A percentile compares a stretch with the other conserved stretches of the same genome.
Evolutionary conservation across 371 early-diverging fungal species (phyloP).

Genomic region (Mortierella sp.): DNA sequence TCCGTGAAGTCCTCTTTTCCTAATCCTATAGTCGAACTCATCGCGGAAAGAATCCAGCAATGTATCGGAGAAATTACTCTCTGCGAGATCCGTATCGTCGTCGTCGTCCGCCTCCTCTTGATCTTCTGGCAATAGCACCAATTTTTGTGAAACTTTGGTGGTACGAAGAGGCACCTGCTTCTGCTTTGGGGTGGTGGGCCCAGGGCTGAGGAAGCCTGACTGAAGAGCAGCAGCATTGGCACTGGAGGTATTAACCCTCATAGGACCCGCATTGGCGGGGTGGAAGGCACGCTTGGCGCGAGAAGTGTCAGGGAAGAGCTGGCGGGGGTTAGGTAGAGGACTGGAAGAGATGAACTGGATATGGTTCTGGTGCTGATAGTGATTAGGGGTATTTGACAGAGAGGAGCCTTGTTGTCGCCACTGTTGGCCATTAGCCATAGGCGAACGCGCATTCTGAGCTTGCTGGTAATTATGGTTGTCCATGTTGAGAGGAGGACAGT

Average conservation of each 20-base stretch:
- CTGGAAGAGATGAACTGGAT: constrained; percentile 48
- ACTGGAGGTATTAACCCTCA: constrained; percentile 45
- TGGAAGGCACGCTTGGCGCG: constrained; percentile 51
- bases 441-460: constrained; percentile 22
- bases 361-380: constrained; percentile 46
- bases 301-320: constrained; percentile 42
- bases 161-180: constrained; percentile 78
- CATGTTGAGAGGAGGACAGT: constrained; percentile 11
- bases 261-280: constrained; percentile 17
- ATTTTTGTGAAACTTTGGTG: constrained; percentile 92
- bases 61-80: constrained; percentile 56
- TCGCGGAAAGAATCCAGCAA: constrained; percentile 59
- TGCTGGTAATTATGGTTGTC: constrained; percentile 18
- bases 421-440: constrained; percentile 35
- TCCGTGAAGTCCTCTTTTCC: constrained; percentile 55
- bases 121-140: constrained; percentile 91
- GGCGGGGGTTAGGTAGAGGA: constrained; percentile 54
- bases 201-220: constrained; percentile 30
- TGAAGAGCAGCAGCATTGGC: constrained; percentile 28
- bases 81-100: constrained; percentile 55
- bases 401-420: constrained; percentile 30
- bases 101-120: constrained; percentile 61
- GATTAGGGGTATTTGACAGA: constrained; percentile 36
- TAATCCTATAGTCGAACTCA: constrained; percentile 33
- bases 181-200: constrained; percentile 49